Percentiles rank a stretch among this genome's conserved stretches.
Evolutionary conservation across 139 green algal genomes (phyloP).

Genomic region (Closterium sp.): DNA sequence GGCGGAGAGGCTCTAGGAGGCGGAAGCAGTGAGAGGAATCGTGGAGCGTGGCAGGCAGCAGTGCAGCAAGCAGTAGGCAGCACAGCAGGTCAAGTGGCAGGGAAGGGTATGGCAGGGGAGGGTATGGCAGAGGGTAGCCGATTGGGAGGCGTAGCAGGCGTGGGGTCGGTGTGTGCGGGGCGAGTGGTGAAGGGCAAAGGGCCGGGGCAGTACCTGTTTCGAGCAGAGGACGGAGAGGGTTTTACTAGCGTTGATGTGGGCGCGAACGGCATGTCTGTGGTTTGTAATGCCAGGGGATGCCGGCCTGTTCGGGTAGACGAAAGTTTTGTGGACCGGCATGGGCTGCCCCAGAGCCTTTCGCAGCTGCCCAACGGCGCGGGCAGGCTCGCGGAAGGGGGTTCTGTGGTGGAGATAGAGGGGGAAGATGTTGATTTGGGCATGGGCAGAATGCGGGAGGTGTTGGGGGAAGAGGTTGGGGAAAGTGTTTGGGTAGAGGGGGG

Average conservation of each 20-base stretch:
- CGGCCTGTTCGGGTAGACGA: neutral
- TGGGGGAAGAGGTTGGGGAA: neutral
- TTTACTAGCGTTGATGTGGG: neutral
- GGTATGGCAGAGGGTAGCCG: neutral
- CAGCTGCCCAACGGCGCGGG: neutral
- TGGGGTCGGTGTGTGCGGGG: neutral
- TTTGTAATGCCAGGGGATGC: neutral
- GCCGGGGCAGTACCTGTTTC: neutral
- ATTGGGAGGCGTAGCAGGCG: too few relatives aligned
- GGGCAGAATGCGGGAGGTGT: neutral
- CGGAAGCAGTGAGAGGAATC: neutral
- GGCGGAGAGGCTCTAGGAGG: neutral
- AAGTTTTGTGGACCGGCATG: neutral
- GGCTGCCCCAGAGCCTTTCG: neutral
- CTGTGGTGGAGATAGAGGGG: neutral
- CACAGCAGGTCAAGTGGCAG: neutral
- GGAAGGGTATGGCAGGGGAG: too few relatives aligned
- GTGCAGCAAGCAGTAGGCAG: neutral
- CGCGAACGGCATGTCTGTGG: neutral
- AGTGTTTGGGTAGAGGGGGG: neutral
- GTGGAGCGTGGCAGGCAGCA: neutral
- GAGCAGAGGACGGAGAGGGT: neutral
- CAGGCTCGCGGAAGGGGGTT: neutral
- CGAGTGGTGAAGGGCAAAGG: neutral
- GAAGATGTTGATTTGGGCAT: neutral